These are phyloP conservation scores for Citrus sp. DNA, from an alignment of 345 rosid species.

Conservation along the genomic window DNA sequence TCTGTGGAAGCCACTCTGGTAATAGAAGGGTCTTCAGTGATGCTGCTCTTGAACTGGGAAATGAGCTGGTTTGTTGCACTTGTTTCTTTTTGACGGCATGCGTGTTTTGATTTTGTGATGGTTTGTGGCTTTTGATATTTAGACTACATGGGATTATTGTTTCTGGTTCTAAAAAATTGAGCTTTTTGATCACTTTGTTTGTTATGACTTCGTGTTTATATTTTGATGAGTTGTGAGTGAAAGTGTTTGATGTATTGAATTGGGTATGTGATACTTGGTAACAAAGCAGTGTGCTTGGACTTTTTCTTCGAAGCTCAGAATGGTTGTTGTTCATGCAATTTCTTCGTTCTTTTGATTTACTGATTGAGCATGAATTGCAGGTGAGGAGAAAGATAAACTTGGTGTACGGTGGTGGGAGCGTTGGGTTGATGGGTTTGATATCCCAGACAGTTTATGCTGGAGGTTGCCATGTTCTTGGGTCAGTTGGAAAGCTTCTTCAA, in stretches of 20 bases:
- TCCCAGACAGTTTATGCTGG: constrained; percentile 79
- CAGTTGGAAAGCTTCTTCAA: constrained; percentile 24
- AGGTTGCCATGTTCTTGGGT: constrained; percentile 95
- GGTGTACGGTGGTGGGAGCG: constrained; percentile 97
- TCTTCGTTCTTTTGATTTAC: constrained; percentile 1
- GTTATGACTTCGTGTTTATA: constrained; percentile 8
- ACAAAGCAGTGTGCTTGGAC: neutral
- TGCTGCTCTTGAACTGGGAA: constrained; percentile 88
- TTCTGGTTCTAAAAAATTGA: neutral
- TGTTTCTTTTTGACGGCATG: neutral
- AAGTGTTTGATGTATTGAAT: neutral
- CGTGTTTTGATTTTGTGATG: neutral
- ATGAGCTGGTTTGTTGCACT: constrained; percentile 72
- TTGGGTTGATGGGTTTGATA: constrained; percentile 94
- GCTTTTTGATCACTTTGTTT: constrained; percentile 1
- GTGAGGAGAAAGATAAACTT: constrained; percentile 82
- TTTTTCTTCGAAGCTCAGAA: constrained; percentile 1
- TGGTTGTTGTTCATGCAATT: neutral
- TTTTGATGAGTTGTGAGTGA: neutral
- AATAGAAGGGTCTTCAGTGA: constrained; percentile 76
- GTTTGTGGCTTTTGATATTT: neutral
- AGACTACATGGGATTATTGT: neutral
- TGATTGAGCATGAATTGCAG: constrained; percentile 35
- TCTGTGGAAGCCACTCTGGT: constrained; percentile 94
- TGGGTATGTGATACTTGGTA: constrained; percentile 4